phyloP scores from a whole-genome alignment of 495 filamentous ascomycete genomes.

The Podospora fimiseda region DNA sequence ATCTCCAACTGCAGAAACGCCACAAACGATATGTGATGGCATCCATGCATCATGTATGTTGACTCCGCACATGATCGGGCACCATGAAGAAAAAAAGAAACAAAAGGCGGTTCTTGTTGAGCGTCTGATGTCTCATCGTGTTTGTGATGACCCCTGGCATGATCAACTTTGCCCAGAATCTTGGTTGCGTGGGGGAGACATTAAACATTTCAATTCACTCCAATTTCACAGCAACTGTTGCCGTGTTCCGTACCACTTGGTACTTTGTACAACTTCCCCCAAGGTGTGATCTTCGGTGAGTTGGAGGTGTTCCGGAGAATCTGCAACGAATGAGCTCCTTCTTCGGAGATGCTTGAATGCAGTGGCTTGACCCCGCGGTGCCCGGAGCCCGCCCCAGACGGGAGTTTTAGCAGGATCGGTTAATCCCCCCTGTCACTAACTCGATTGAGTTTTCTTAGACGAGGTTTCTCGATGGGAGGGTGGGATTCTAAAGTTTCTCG shows the following conservation, averaged over 20 bases:
- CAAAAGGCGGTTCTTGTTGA: too few species aligned
- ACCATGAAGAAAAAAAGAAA: too few species aligned
- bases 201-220: too few species aligned
- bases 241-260: too few species aligned
- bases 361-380: background rate
- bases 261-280: background rate
- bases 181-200: background rate
- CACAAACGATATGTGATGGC: background rate
- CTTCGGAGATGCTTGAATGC: slow-evolving; percentile 32
- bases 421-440: background rate
- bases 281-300: background rate
- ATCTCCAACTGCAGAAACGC: background rate
- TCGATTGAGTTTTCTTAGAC: background rate
- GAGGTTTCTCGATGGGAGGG: too few species aligned
- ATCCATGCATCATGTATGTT: background rate
- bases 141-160: background rate
- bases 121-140: background rate
- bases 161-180: too few species aligned
- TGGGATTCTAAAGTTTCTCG: too few species aligned
- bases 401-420: too few species aligned
- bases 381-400: background rate
- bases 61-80: background rate
- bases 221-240: too few species aligned
- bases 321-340: slow-evolving; percentile 2
- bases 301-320: background rate